Evolutionary conservation across 352 stramenopile species (phyloP).

Genomic region (Saprolegnia parasitica): DNA sequence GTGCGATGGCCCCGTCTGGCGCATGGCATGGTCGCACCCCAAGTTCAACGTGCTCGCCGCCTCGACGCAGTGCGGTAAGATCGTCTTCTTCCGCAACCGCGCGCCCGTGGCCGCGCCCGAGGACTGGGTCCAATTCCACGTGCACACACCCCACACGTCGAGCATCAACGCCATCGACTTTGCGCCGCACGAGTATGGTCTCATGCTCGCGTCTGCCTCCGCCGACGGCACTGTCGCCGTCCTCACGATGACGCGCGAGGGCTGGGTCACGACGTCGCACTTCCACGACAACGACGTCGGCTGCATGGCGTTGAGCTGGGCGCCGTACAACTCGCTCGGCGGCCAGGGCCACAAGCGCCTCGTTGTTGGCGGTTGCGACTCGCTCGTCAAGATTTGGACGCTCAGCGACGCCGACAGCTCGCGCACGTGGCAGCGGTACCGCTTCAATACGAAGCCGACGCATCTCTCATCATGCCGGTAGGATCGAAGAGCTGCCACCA

Average conservation of each 20-base stretch:
- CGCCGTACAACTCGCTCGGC: conserved; percentile 82
- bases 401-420: conserved; percentile 2
- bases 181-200: conserved; percentile 82
- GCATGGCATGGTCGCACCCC: conserved; percentile 78
- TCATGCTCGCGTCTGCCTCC: conserved; percentile 71
- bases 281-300: conserved; percentile 72
- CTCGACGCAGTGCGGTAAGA: conserved; percentile 71
- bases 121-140: conserved; percentile 70
- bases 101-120: conserved; percentile 40
- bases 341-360: conserved; percentile 73
- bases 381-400: conserved; percentile 26
- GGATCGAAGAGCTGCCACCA: conserved; percentile 37
- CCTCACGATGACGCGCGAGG: conserved; percentile 72
- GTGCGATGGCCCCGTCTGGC: conserved; percentile 69
- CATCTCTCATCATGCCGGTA: neutral
- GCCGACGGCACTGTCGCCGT: conserved; percentile 82
- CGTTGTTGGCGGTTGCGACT: conserved; percentile 42
- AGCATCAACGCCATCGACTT: conserved; percentile 77
- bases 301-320: conserved; percentile 78
- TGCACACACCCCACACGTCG: conserved; percentile 66
- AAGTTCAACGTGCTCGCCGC: conserved; percentile 81
- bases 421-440: conserved; percentile 16
- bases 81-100: conserved; percentile 72
- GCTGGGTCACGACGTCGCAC: conserved; percentile 72
- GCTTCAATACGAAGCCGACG: neutral